Evolutionary conservation across 139 green algal genomes (phyloP).

Genomic region (Gonium pectorale): DNA sequence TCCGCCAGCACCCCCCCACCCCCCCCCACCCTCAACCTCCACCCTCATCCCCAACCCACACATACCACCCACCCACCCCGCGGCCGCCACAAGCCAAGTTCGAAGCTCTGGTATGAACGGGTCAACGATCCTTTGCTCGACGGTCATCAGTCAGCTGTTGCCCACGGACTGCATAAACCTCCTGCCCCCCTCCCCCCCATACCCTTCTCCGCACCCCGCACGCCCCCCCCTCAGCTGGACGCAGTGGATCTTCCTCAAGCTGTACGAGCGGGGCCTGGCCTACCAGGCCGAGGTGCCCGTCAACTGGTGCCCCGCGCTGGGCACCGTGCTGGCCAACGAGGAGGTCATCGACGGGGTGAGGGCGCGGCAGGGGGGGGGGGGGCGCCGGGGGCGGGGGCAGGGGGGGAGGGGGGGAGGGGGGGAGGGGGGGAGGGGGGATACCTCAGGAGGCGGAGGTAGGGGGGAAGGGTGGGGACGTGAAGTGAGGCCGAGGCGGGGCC

Average conservation of each 20-base stretch:
- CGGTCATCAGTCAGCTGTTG: too few relatives aligned
- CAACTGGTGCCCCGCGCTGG: constrained; percentile 97
- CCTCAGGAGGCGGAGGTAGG: too few relatives aligned
- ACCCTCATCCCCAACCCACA: too few relatives aligned
- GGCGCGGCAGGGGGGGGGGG: neutral
- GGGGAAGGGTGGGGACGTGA: too few relatives aligned
- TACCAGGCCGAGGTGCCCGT: constrained; percentile 99
- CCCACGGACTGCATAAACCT: too few relatives aligned
- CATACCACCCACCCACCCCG: too few relatives aligned
- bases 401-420: neutral
- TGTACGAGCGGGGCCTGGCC: constrained; percentile 92
- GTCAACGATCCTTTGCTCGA: too few relatives aligned
- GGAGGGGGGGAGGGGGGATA: neutral
- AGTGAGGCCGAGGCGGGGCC: too few relatives aligned
- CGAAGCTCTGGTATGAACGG: too few relatives aligned
- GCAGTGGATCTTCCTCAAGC: constrained; percentile 99
- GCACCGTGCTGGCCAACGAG: constrained; percentile 98
- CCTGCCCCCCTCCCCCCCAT: neutral
- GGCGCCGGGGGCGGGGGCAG: neutral
- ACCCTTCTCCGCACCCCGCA: neutral
- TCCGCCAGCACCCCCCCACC: too few relatives aligned
- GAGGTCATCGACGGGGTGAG: constrained; percentile 82
- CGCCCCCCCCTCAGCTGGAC: constrained; percentile 85
- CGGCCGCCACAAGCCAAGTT: too few relatives aligned
- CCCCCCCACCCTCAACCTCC: too few relatives aligned